Evolutionary conservation across 306 rosid genomes (phyloP).

Genomic region (Vigna hirtella): DNA sequence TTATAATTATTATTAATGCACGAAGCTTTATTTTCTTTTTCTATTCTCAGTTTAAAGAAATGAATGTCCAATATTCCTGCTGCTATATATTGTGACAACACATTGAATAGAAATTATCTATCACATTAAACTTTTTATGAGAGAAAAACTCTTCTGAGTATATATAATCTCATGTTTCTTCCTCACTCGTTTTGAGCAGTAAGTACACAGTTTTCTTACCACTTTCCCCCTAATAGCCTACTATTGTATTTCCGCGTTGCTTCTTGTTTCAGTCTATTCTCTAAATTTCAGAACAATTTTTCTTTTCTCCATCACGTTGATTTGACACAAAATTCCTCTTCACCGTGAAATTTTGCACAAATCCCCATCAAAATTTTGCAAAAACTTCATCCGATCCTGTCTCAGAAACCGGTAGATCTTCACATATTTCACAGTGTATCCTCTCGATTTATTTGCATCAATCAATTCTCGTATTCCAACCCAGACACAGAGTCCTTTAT

Average conservation of each 20-base stretch:
- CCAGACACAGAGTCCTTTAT: too few species aligned
- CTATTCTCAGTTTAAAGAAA: not conserved
- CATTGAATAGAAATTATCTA: not conserved
- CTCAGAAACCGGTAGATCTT: not conserved
- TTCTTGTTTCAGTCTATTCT: not conserved
- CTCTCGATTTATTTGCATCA: too few species aligned
- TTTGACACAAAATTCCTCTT: not conserved
- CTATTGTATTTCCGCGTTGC: not conserved
- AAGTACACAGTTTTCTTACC: not conserved
- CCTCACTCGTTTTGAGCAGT: slow-evolving; percentile 1
- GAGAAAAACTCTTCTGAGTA: not conserved
- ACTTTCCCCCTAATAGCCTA: not conserved
- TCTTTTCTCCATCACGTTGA: not conserved
- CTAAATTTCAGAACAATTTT: not conserved
- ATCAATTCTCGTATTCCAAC: too few species aligned
- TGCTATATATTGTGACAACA: not conserved
- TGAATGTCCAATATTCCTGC: not conserved
- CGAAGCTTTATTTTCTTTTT: not conserved
- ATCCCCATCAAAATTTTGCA: not conserved
- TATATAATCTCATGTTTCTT: not conserved
- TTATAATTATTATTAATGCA: too few species aligned
- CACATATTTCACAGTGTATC: not conserved
- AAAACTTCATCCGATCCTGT: not conserved
- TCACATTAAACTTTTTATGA: not conserved
- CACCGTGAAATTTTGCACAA: slow-evolving; percentile 2